phyloP scores from a whole-genome alignment of 2,329 filamentous ascomycete genomes.

The Phialocephala subalpina region DNA sequence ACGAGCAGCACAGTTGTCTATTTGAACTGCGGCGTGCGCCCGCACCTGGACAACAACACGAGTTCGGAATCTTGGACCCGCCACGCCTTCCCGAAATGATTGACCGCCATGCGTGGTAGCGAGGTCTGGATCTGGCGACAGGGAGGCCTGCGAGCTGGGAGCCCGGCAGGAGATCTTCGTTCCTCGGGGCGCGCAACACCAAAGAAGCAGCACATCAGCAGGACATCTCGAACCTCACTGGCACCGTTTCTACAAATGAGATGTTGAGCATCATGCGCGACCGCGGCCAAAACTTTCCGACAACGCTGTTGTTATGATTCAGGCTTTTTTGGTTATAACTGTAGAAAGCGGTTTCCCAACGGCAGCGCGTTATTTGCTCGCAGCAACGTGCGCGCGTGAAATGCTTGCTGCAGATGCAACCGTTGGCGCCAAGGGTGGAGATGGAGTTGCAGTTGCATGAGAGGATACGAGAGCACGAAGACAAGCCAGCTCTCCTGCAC shows the following conservation, averaged over 20 bases:
- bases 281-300: constrained; percentile 13
- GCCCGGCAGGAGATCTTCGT: constrained; percentile 15
- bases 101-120: constrained; percentile 17
- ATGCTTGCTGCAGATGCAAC: constrained; percentile 3
- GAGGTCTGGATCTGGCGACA: constrained; percentile 14
- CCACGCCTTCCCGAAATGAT: constrained; percentile 10
- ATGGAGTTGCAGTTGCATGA: constrained; percentile 3
- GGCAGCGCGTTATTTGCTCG: constrained; percentile 11
- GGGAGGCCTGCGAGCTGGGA: constrained; percentile 3
- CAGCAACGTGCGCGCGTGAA: constrained; percentile 11
- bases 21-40: background rate
- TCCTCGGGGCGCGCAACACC: background rate
- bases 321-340: background rate
- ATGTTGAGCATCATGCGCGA: constrained; percentile 17
- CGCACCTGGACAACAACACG: background rate
- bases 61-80: background rate
- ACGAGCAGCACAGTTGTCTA: constrained; percentile 15
- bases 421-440: constrained; percentile 2
- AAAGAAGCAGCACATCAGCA: background rate
- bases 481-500: constrained; percentile 7
- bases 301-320: constrained; percentile 6
- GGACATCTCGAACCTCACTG: constrained; percentile 21
- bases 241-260: background rate
- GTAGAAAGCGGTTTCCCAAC: background rate
- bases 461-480: constrained; percentile 14